phyloP scores from a whole-genome alignment of 306 rosid species.

The Astragalus membranaceus region DNA sequence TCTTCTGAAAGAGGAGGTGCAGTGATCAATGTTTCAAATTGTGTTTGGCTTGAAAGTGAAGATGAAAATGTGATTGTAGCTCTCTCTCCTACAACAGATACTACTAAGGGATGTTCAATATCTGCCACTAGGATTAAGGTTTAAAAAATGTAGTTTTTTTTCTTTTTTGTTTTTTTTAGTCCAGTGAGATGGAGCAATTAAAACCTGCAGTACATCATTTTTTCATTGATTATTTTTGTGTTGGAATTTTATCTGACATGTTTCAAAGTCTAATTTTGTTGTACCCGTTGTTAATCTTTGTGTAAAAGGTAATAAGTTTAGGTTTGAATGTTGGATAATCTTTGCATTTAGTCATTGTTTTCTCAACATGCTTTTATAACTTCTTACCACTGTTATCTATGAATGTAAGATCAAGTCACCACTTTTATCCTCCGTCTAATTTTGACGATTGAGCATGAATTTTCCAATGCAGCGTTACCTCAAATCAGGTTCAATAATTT shows the following conservation, averaged over 20 bases:
- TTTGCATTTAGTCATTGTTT: no score
- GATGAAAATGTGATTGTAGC: slow-evolving; percentile 87
- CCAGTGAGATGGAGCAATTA: slow-evolving; percentile 76
- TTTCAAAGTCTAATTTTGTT: slow-evolving; percentile 26
- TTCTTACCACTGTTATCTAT: no score
- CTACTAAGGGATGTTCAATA: slow-evolving; percentile 78
- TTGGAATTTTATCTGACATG: slow-evolving; percentile 54
- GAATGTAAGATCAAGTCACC: no score
- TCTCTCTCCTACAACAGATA: slow-evolving; percentile 73
- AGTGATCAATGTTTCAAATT: slow-evolving; percentile 46
- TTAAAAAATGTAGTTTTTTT: slow-evolving; percentile 46
- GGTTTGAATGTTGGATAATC: not conserved
- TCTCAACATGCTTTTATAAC: no score
- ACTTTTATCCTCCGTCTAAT: not conserved
- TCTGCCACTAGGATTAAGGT: slow-evolving; percentile 82
- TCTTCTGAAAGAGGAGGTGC: slow-evolving; percentile 67
- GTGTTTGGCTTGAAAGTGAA: slow-evolving; percentile 76
- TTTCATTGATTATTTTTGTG: slow-evolving; percentile 85
- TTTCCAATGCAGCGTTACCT: not conserved
- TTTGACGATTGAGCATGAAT: not conserved
- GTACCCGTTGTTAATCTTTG: slow-evolving; percentile 19
- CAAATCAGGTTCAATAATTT: not conserved
- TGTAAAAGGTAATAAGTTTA: slow-evolving; percentile 26
- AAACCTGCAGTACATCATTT: slow-evolving; percentile 74
- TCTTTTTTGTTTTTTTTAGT: slow-evolving; percentile 13